Base-by-base conservation (phyloP, 108 stramenopile genomes). In the Aureococcus anophagefferens region DNA sequence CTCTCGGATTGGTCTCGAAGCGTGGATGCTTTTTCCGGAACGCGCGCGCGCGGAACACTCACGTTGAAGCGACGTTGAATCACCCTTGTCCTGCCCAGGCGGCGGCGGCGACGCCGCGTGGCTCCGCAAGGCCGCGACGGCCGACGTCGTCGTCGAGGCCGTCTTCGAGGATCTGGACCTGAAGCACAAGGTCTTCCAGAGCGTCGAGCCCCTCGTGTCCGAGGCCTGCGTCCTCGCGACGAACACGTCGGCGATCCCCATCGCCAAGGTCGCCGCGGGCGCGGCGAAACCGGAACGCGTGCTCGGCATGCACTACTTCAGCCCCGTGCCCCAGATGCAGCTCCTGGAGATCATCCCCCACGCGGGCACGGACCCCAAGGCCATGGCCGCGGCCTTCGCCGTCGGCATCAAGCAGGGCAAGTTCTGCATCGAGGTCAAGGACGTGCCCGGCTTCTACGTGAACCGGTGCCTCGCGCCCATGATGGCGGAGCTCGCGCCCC, bases 401-500 rank as follows among this genome's bases (percentile, higher is more conserved):
- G 94, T 99, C 63, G 98, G 98, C 33, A 90, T 85, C 46, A 95
- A 95, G 80, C 98, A 99, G 77, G 98, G 98, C 46, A 99, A 99
- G 83, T 98, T 97, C 11, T 92, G 91, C 71, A 94, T 99, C 67
- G 84, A 94, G 46, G 96, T 96, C 64, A 96, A 96, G 83, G 98
- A 99, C 77, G 97, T 98, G 28, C 97, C 98, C 14, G 98, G 98
- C 59, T 99, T 99, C 79, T 99, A 95, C 79, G 98, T 99, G 40
- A 99, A 99, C 84, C 85, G 98, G 35, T 97, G 94, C 79, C 81
- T 99, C 69, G 97, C 94, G n/a, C 96, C 98, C 13, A 94, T 93
- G 76, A 82, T 97, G 64, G 88, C 93, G 29, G 96, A 98, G 78
- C 82, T 87, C 0, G 84, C 85, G 4, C 93, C 91, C 0, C 75